These are phyloP conservation scores for Pleurotus pulmonarius DNA, from an alignment of 768 basidiomycete species.

Conservation along the genomic window DNA sequence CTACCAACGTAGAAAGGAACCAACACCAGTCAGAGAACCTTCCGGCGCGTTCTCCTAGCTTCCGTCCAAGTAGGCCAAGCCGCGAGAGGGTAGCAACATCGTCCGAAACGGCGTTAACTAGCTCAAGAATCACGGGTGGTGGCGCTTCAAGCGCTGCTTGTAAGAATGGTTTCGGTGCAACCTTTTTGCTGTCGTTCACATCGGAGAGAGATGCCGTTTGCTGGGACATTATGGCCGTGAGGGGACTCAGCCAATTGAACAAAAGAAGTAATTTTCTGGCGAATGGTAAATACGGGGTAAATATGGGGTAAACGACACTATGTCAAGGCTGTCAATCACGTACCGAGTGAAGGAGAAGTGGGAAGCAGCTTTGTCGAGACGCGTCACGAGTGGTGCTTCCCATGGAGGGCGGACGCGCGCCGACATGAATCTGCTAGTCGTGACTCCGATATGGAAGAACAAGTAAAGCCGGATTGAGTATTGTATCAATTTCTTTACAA, in stretches of 20 bases:
- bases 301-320: neutral
- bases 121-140: conserved; percentile 77
- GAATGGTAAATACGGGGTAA: neutral
- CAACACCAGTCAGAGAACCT: conserved; percentile 85
- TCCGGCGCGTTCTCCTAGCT: conserved; percentile 63
- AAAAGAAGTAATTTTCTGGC: conserved; percentile 74
- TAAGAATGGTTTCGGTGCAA: conserved; percentile 52
- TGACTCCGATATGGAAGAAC: conserved; percentile 58
- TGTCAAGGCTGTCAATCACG: neutral
- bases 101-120: conserved; percentile 71
- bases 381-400: conserved; percentile 54
- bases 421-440: conserved; percentile 43
- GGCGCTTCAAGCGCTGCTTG: conserved; percentile 75
- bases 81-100: conserved; percentile 75
- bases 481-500: conserved; percentile 76
- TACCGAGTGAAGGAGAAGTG: conserved; percentile 78
- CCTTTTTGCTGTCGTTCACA: conserved; percentile 30
- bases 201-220: conserved; percentile 59
- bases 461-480: conserved; percentile 76
- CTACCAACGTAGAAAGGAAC: conserved; percentile 75
- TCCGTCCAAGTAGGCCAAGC: conserved; percentile 65
- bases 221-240: conserved; percentile 68
- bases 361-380: conserved; percentile 57
- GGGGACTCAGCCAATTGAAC: conserved; percentile 81
- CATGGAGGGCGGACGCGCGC: conserved; percentile 42